Evolutionary conservation across 2,329 filamentous ascomycete genomes (phyloP).

Genomic region (Colletotrichum gloeosporioides): DNA sequence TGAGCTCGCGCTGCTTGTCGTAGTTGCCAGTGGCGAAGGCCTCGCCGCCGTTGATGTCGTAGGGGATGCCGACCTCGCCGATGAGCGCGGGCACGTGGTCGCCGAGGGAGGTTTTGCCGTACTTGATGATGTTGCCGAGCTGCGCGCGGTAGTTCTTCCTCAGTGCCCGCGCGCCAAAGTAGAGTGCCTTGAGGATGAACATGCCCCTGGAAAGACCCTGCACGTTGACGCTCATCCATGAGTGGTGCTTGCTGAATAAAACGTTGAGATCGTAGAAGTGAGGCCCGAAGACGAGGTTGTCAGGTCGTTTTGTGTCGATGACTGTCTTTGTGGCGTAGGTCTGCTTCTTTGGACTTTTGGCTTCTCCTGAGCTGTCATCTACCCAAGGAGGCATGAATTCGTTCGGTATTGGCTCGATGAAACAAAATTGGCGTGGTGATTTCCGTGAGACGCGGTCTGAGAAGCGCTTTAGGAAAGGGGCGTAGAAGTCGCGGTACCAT

Average conservation of each 20-base stretch:
- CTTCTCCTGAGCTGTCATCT: constrained; percentile 2
- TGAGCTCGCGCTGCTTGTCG: constrained; percentile 42
- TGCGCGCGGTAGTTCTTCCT: constrained; percentile 44
- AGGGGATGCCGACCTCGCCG: constrained; percentile 45
- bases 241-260: constrained; percentile 40
- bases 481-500: constrained; percentile 48
- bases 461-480: constrained; percentile 42
- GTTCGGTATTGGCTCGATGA: constrained; percentile 47
- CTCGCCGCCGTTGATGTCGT: constrained; percentile 41
- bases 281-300: constrained; percentile 44
- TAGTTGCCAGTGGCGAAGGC: constrained; percentile 43
- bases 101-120: constrained; percentile 37
- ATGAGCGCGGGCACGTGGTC: constrained; percentile 38
- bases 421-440: constrained; percentile 33
- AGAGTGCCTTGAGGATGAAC: constrained; percentile 45
- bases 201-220: constrained; percentile 43
- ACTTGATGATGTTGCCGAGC: constrained; percentile 38
- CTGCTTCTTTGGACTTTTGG: constrained; percentile 6
- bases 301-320: constrained; percentile 30
- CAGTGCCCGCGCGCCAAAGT: constrained; percentile 41
- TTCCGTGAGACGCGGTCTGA: constrained; percentile 36
- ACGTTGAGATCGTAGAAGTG: constrained; percentile 50
- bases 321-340: constrained; percentile 32
- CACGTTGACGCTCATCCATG: constrained; percentile 44
- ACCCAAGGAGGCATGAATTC: constrained; percentile 45